phyloP scores from a whole-genome alignment of 2,329 filamentous ascomycete genomes.

The Calonectria leucothoes region DNA sequence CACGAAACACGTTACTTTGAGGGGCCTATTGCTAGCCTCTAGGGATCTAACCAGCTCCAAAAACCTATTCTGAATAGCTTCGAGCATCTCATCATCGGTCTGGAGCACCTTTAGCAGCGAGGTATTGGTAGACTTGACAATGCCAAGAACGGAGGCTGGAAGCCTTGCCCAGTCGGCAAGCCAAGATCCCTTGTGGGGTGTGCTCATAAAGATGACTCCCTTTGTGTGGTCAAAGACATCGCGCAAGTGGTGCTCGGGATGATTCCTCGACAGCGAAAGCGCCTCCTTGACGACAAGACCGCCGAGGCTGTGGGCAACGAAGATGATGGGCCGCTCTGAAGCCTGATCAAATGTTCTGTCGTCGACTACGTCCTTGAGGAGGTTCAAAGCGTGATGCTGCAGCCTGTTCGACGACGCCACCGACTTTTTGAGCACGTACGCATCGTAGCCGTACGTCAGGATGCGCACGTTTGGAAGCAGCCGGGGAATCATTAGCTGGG shows the following conservation, averaged over 20 bases:
- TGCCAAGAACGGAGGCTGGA: constrained; percentile 41
- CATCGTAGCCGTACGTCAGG: constrained; percentile 55
- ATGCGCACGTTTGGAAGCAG: constrained; percentile 47
- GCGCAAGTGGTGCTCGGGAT: constrained; percentile 43
- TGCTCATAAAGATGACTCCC: constrained; percentile 53
- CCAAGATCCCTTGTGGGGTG: constrained; percentile 50
- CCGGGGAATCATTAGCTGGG: constrained; percentile 44
- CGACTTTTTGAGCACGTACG: constrained; percentile 35
- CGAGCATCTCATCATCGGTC: constrained; percentile 37
- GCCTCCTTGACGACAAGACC: constrained; percentile 54
- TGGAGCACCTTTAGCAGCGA: constrained; percentile 42
- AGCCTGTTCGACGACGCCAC: constrained; percentile 41
- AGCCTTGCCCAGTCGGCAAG: constrained; percentile 49
- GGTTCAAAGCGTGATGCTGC: constrained; percentile 44
- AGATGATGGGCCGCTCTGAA: constrained; percentile 43
- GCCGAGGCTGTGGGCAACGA: constrained; percentile 53
- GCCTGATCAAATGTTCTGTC: constrained; percentile 35
- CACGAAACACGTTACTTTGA: constrained; percentile 49
- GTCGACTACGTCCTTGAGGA: constrained; percentile 42
- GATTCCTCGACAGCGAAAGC: constrained; percentile 46
- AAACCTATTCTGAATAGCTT: constrained; percentile 41
- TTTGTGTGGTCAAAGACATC: constrained; percentile 40
- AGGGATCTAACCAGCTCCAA: constrained; percentile 39
- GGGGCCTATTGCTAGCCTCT: constrained; percentile 14
- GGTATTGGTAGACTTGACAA: constrained; percentile 47